phyloP scores from a whole-genome alignment of 345 rosid species.

The Hibiscus tridactylites region DNA sequence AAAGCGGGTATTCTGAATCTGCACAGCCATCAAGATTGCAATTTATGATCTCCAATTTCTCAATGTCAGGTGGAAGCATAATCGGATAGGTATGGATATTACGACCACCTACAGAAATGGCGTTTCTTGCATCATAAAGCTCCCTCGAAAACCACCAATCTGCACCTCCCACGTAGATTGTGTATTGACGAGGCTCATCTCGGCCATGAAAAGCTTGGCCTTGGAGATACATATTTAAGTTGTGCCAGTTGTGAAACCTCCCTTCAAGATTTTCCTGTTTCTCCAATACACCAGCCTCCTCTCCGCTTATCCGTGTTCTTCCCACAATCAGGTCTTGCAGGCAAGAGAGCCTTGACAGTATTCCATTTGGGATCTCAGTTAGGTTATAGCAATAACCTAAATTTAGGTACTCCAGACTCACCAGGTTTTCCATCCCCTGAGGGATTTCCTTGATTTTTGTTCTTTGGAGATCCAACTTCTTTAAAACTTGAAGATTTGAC shows the following conservation, averaged over 20 bases:
- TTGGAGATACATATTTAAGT: background rate
- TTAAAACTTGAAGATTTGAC: background rate
- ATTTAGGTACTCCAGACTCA: background rate
- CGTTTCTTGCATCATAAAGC: background rate
- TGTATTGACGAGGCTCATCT: background rate
- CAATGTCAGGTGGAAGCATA: background rate
- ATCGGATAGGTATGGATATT: background rate
- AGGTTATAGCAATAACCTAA: rapidly evolving
- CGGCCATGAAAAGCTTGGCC: background rate
- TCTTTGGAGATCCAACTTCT: background rate
- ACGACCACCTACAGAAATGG: background rate
- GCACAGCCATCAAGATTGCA: background rate
- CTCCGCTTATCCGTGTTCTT: background rate
- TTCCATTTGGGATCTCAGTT: background rate
- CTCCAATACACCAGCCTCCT: background rate
- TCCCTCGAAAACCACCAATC: too few species aligned
- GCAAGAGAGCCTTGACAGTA: background rate
- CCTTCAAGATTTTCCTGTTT: background rate
- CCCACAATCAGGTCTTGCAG: background rate
- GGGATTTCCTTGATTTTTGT: background rate
- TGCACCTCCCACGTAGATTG: background rate
- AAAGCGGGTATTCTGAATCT: background rate
- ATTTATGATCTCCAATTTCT: too few species aligned
- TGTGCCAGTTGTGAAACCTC: background rate
- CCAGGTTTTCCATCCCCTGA: background rate